These are phyloP conservation scores for Parathielavia appendiculata DNA, from an alignment of 495 filamentous ascomycete genomes.

Conservation along the genomic window DNA sequence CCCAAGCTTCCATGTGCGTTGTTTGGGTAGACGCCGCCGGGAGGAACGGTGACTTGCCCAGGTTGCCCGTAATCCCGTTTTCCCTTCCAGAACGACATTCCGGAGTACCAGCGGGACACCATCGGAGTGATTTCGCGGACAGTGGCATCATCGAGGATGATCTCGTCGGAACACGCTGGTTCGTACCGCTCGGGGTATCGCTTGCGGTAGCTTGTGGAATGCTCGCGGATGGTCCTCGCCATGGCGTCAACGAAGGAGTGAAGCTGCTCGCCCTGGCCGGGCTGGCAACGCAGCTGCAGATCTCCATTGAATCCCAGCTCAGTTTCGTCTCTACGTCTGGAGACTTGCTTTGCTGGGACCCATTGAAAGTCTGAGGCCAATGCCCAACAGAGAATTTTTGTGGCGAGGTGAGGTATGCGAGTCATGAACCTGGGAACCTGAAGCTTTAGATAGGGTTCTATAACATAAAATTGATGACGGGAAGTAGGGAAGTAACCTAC, in stretches of 20 bases:
- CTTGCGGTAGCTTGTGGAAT: not conserved
- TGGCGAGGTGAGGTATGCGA: too few species aligned
- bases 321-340: not conserved
- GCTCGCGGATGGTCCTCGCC: not conserved
- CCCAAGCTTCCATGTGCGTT: too few species aligned
- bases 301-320: not conserved
- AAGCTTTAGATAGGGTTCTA: too few species aligned
- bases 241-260: conserved; percentile 2
- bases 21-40: not conserved
- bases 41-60: not conserved
- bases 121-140: not conserved
- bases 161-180: not conserved
- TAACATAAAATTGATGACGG: too few species aligned
- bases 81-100: not conserved
- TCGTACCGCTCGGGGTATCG: conserved; percentile 1
- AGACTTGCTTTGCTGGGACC: not conserved
- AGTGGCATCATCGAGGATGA: conserved; percentile 3
- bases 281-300: not conserved
- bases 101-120: not conserved
- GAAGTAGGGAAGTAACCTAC: too few species aligned
- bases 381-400: not conserved
- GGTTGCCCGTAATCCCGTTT: not conserved
- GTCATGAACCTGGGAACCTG: too few species aligned
- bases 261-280: conserved; percentile 2
- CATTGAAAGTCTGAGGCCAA: conserved; percentile 2